Base-by-base conservation (phyloP, 208 protist species). In the Zelonia costaricensis region DNA sequence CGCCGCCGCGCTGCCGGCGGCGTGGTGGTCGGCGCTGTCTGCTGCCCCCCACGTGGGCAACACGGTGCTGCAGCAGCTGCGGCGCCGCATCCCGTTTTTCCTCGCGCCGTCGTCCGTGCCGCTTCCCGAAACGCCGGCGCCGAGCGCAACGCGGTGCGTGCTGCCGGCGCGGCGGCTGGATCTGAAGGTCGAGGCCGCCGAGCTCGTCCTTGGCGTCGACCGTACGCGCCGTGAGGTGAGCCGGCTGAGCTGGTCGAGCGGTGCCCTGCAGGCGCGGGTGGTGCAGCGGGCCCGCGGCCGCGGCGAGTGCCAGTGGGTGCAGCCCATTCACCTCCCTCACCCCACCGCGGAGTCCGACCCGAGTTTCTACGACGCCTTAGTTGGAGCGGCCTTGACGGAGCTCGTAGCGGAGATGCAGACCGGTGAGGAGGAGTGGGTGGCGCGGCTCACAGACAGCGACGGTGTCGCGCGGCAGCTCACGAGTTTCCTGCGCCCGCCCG, bases 401-500 rank as follows among this genome's bases (percentile, higher is more conserved):
- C 23, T 45, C 13, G 57, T 64, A 8, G 6, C 36, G 12, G 12
- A 20, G 5, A n/a, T 25, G 9, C 12, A 46, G 12, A 27, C 18
- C 2, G 45, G 36, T 4, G 42, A 30, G 1, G 55, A n/a, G 1
- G 28, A 45, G 22, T 31, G 31, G 40, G 27, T 33, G 38, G 40
- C 22, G 23, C 40, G 31, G 5, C 45, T 62, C 15, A 5, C 30
- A 9, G 39, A 54, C 35, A 60, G 48, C 33, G 30, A 27, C 8
- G 38, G 31, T 39, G 62, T 74, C 23, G 20, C 43, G 12, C 39
- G n/a, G 3, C 43, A 59, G 12, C 49, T 75, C 13, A 40, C 28
- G 15, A 5, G 27, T 12, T 48, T 60, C 20, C 52, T 62, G 22
- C 36, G 31, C 35, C 39, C 40, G 3, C 2, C 22, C 5, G 39